Percentiles rank a stretch among this genome's conserved stretches.
phyloP scores from a whole-genome alignment of 1,284 basidiomycete genomes.

The Leucoagaricus sp. region DNA sequence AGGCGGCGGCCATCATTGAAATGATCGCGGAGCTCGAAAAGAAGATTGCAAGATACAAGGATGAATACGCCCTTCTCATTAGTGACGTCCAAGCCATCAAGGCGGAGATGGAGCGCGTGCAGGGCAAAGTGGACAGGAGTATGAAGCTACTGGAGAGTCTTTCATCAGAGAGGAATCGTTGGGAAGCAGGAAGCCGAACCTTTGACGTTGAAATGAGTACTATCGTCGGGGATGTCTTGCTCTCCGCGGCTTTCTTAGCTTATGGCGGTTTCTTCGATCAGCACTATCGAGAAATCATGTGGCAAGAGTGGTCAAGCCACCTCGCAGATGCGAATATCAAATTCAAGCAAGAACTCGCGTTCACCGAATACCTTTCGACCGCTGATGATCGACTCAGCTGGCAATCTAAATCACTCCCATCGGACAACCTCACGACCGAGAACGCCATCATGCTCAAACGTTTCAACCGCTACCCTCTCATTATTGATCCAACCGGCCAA shows the following conservation, averaged over 20 bases:
- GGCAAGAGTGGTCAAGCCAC: slow-evolving; percentile 93
- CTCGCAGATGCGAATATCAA: slow-evolving; percentile 89
- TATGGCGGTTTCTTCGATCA: slow-evolving; percentile 99
- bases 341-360: slow-evolving; percentile 90
- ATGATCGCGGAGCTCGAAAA: slow-evolving; percentile 94
- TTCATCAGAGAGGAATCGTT: slow-evolving; percentile 92
- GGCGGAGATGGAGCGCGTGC: slow-evolving; percentile 96
- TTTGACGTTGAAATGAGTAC: slow-evolving; percentile 99
- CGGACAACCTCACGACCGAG: slow-evolving; percentile 95
- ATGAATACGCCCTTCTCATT: slow-evolving; percentile 96
- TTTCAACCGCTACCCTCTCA: slow-evolving; percentile 97
- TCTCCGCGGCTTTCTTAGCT: slow-evolving; percentile 96
- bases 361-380: slow-evolving; percentile 95
- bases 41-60: slow-evolving; percentile 94
- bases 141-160: slow-evolving; percentile 95
- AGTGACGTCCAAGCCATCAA: slow-evolving; percentile 98
- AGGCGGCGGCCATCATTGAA: slow-evolving; percentile 85
- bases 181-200: slow-evolving; percentile 94
- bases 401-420: slow-evolving; percentile 94
- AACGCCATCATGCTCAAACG: slow-evolving; percentile 99
- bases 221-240: slow-evolving; percentile 94
- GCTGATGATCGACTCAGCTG: slow-evolving; percentile 96
- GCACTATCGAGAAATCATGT: slow-evolving; percentile 96
- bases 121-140: slow-evolving; percentile 95
- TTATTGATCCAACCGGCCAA: slow-evolving; percentile 99